Conservation (phyloP, 2,329 filamentous ascomycete species). For the Rutstroemia sydowiana region DNA sequence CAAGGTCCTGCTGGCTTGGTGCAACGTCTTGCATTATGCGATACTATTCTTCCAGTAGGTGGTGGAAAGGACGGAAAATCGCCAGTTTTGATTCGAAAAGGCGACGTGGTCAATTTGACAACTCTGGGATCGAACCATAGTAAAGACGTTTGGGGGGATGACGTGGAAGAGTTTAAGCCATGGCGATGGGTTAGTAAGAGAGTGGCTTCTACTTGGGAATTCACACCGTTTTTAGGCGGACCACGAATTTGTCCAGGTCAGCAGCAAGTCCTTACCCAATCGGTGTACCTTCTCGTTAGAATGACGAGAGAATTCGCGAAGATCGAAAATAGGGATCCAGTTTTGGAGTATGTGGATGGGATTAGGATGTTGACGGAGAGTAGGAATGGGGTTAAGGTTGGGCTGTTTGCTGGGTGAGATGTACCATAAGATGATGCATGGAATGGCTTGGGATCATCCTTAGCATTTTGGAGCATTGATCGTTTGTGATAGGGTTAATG, state of each 20-base stretch:
- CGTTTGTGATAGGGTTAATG: too few relatives aligned
- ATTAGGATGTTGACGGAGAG: not conserved
- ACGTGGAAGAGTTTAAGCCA: slow-evolving; percentile 30
- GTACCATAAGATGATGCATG: too few relatives aligned
- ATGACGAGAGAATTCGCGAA: slow-evolving; percentile 26
- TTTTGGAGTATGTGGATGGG: slow-evolving; percentile 4
- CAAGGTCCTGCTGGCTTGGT: slow-evolving; percentile 45
- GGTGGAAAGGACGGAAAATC: slow-evolving; percentile 23
- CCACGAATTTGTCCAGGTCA: slow-evolving; percentile 29
- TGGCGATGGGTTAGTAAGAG: slow-evolving; percentile 29
- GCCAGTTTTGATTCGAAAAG: slow-evolving; percentile 24
- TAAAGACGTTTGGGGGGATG: slow-evolving; percentile 28
- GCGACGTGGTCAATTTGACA: slow-evolving; percentile 16
- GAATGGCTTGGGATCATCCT: too few relatives aligned
- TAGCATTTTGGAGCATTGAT: too few relatives aligned
- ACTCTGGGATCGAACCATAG: slow-evolving; percentile 24
- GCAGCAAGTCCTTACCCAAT: slow-evolving; percentile 30
- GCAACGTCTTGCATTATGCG: slow-evolving; percentile 38
- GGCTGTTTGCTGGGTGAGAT: too few relatives aligned
- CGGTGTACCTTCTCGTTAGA: slow-evolving; percentile 12
- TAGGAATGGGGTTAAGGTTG: slow-evolving; percentile 9
- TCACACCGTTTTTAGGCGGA: slow-evolving; percentile 30
- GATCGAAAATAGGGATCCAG: slow-evolving; percentile 24
- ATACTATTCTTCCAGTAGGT: slow-evolving; percentile 30
- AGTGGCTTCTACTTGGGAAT: slow-evolving; percentile 34